Evolutionary conservation across 1,139 yeast species (phyloP).

Genomic region (Hansenula sp.): DNA sequence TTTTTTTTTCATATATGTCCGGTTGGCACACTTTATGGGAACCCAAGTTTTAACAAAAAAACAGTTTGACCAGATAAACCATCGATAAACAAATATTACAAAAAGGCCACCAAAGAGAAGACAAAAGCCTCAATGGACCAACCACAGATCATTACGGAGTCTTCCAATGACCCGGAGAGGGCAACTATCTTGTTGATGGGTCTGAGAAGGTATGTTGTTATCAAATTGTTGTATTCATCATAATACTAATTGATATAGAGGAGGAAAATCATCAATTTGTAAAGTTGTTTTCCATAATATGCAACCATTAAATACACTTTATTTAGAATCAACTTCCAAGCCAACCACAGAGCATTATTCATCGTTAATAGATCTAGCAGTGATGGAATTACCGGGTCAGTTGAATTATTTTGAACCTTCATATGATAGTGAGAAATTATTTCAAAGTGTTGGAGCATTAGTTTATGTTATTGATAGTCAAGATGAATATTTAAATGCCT

Average conservation of each 20-base stretch:
- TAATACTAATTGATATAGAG: conserved; percentile 17
- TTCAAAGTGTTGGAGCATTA: conserved; percentile 84
- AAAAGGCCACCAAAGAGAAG: no score
- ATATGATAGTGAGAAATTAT: conserved; percentile 72
- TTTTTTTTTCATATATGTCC: background rate
- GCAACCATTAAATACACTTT: conserved; percentile 93
- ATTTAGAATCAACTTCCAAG: conserved; percentile 83
- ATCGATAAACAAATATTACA: no score
- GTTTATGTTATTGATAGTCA: conserved; percentile 94
- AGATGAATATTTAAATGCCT: conserved; percentile 90
- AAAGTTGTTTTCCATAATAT: conserved; percentile 94
- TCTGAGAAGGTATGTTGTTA: conserved; percentile 46
- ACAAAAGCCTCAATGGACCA: conserved; percentile 8
- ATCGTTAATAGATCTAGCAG: conserved; percentile 80
- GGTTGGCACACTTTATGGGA: background rate
- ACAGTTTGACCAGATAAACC: background rate
- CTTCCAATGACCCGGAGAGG: conserved; percentile 34
- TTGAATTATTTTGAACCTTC: conserved; percentile 82
- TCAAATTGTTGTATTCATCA: no score
- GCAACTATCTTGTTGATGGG: conserved; percentile 86
- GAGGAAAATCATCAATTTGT: conserved; percentile 88
- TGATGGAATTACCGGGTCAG: conserved; percentile 97
- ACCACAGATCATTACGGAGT: conserved; percentile 33
- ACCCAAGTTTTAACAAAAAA: no score
- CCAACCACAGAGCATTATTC: conserved; percentile 78